These are phyloP conservation scores for Avena eriantha DNA, from an alignment of 176 grass and related monocot species.

Conservation along the genomic window DNA sequence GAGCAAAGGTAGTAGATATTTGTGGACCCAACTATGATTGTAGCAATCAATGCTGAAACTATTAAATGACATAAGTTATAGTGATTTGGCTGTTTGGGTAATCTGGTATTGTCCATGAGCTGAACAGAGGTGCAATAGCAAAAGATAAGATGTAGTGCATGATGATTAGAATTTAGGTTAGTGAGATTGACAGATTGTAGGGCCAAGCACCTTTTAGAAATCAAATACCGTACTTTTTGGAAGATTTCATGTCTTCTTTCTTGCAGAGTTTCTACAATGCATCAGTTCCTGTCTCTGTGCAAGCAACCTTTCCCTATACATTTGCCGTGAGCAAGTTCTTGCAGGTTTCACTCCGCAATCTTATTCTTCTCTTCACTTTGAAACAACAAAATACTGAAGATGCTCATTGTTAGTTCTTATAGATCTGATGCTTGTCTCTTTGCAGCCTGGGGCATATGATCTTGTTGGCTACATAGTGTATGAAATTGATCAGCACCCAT, in stretches of 20 bases:
- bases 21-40: constrained; percentile 29
- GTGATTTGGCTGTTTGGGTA: neutral
- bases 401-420: constrained; percentile 7
- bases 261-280: constrained; percentile 82
- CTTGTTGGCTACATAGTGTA: constrained; percentile 91
- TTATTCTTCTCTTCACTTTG: constrained; percentile 26
- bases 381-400: constrained; percentile 38
- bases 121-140: neutral
- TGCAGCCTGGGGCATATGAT: constrained; percentile 95
- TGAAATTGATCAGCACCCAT: constrained; percentile 89
- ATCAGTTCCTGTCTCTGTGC: constrained; percentile 82
- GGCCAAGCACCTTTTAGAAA: neutral
- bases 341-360: constrained; percentile 62
- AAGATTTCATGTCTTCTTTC: constrained; percentile 18
- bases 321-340: constrained; percentile 95
- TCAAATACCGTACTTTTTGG: neutral
- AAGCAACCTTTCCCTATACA: constrained; percentile 92
- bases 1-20: neutral
- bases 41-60: neutral
- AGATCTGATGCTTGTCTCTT: constrained; percentile 37
- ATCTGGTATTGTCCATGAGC: neutral
- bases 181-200: neutral
- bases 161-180: neutral
- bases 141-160: neutral
- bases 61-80: neutral